Percentiles rank a stretch among this genome's conserved stretches.
Evolutionary conservation across 192 early-diverging fungal genomes (phyloP).

Genomic region (Entomortierella chlamydospora): DNA sequence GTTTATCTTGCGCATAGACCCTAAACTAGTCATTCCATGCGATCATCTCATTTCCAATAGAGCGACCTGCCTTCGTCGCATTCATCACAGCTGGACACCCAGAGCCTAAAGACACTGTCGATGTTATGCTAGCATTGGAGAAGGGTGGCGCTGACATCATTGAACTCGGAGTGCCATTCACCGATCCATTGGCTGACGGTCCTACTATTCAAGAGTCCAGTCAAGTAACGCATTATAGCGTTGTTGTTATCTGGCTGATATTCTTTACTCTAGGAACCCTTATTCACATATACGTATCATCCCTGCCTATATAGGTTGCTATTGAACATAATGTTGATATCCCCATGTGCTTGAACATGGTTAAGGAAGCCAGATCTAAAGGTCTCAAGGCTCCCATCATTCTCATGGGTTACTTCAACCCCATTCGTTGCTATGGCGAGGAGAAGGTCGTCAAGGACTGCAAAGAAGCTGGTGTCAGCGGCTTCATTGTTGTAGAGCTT

Average conservation of each 20-base stretch:
- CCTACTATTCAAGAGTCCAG: conserved; percentile 96
- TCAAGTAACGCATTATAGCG: conserved; percentile 57
- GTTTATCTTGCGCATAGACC: background rate
- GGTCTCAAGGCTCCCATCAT: conserved; percentile 93
- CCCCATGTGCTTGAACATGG: conserved; percentile 81
- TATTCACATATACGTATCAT: background rate
- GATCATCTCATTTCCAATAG: conserved; percentile 39
- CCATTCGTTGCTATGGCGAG: conserved; percentile 95
- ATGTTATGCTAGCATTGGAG: conserved; percentile 88
- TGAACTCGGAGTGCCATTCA: conserved; percentile 98
- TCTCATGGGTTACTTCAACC: conserved; percentile 99
- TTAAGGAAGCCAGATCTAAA: conserved; percentile 79
- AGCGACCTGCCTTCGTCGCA: conserved; percentile 89
- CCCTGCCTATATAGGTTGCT: conserved; percentile 65
- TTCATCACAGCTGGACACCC: conserved; percentile 97
- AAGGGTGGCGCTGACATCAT: conserved; percentile 94
- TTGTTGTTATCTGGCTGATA: background rate
- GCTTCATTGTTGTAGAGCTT: conserved; percentile 97
- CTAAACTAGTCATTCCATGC: background rate
- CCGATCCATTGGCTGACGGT: conserved; percentile 97
- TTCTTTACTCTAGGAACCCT: no score
- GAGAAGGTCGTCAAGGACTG: conserved; percentile 86
- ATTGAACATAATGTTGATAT: conserved; percentile 86
- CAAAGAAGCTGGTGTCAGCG: conserved; percentile 87
- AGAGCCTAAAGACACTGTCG: conserved; percentile 79